These are phyloP conservation scores for Kuraishia ogatae DNA, from an alignment of 805 yeast species.

Conservation along the genomic window DNA sequence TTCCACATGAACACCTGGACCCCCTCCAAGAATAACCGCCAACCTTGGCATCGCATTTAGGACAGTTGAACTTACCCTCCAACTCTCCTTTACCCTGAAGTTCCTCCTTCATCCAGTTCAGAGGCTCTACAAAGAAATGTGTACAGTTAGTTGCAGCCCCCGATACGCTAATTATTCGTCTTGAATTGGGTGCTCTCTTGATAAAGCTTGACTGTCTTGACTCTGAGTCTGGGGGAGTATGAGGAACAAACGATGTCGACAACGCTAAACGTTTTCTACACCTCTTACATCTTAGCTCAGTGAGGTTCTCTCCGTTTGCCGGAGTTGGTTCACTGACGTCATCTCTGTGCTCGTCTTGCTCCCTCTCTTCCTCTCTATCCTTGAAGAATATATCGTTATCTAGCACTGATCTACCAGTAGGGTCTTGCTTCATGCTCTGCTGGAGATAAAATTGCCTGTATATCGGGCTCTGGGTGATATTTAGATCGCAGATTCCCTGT, in stretches of 20 bases:
- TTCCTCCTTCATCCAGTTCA: constrained; percentile 86
- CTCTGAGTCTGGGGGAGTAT: constrained; percentile 55
- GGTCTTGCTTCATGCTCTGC: constrained; percentile 23
- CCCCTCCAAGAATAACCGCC: constrained; percentile 97
- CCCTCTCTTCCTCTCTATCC: constrained; percentile 4
- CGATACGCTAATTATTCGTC: constrained; percentile 48
- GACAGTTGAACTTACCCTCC: constrained; percentile 84
- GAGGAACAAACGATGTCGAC: constrained; percentile 52
- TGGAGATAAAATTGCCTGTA: constrained; percentile 36
- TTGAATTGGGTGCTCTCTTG: constrained; percentile 53
- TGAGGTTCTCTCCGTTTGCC: neutral
- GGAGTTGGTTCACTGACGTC: neutral
- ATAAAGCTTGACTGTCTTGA: constrained; percentile 61
- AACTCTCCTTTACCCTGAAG: constrained; percentile 56
- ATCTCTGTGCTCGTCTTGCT: constrained; percentile 9
- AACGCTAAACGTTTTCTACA: constrained; percentile 70
- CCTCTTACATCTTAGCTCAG: constrained; percentile 61
- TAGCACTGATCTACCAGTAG: neutral
- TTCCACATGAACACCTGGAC: constrained; percentile 87
- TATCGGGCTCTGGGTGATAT: constrained; percentile 9
- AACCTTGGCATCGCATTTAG: constrained; percentile 74
- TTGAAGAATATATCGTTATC: neutral
- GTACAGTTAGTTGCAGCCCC: constrained; percentile 61
- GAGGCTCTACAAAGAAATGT: constrained; percentile 82
- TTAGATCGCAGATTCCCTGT: constrained; percentile 29